Conservation (phyloP, 2,329 filamentous ascomycete species). For the Exserohilum turcica region DNA sequence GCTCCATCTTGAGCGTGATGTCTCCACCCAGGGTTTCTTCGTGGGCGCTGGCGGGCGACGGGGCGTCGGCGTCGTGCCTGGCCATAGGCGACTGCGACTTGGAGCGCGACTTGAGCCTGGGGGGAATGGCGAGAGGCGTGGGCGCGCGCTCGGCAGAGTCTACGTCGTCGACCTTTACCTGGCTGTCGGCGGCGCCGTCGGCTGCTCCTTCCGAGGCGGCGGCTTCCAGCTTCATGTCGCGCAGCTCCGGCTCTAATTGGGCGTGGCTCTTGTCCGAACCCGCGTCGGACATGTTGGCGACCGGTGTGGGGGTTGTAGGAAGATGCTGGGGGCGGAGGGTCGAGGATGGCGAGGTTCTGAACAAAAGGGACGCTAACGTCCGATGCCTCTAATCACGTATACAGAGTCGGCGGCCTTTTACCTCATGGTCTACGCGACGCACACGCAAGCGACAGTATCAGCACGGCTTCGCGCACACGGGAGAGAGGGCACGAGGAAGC, state of each 20-base stretch:
- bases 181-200: conserved; percentile 22
- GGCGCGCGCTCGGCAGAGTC: conserved; percentile 27
- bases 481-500: conserved; percentile 3
- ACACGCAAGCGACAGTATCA: conserved; percentile 8
- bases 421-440: conserved; percentile 26
- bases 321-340: conserved; percentile 12
- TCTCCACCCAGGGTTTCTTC: conserved; percentile 65
- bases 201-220: conserved; percentile 19
- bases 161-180: conserved; percentile 37
- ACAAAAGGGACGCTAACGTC: conserved; percentile 22
- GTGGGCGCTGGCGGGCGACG: conserved; percentile 48
- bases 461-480: not conserved
- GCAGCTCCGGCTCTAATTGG: conserved; percentile 51
- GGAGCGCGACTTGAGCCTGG: conserved; percentile 35
- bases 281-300: conserved; percentile 47
- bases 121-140: conserved; percentile 37
- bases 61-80: conserved; percentile 40
- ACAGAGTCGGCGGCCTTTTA: conserved; percentile 34
- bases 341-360: conserved; percentile 13
- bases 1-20: conserved; percentile 67
- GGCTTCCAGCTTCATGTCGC: conserved; percentile 54
- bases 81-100: conserved; percentile 41
- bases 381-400: conserved; percentile 23
- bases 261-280: conserved; percentile 43
- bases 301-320: conserved; percentile 21